Base-by-base conservation (phyloP, 2,329 filamentous ascomycete species). In the Colletotrichum neosansevieriae region DNA sequence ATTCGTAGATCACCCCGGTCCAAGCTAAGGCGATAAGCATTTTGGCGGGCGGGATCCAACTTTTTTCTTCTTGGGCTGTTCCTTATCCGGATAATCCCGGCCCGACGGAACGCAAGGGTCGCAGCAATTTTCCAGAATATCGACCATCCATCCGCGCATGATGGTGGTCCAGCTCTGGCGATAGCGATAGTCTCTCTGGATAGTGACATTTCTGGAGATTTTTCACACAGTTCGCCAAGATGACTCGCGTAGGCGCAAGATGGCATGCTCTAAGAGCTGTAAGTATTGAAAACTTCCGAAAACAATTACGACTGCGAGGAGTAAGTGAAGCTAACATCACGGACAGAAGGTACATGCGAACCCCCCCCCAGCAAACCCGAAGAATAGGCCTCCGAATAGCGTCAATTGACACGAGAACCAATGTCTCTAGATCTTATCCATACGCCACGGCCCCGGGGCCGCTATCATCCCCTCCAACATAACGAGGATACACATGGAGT, bases 401-500 rank as follows among this genome's bases (percentile, higher is more conserved):
- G 24, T 38, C 24, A 54, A 67, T 74, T 75, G 59, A 77, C 71
- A 67, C 67, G 66, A 75, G 71, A 74, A 73, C 64, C 75, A 64
- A 45, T 53, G 49, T n/a, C 24, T 32, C 44, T 78, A 96, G 92
- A 83, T 97, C 58, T 85, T 96, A 71, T 83, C 85, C 75, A 84
- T 98, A 79, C 89, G 91, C 77, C 85, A 92, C 77, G 96, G 95
- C 67, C 91, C 92, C 34, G 96, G 95, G 64, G 94, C 96, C 49
- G 91, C 93, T 19, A 83, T 93, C 72, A 85, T 99, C 24, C 94
- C 95, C 0, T 85, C 89, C 34, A 88, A 93, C 75, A 88, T 97
- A 61, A 89, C 90, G 51, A 86, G 88, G 76, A 90, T 96, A 82
- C 89, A 93, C 77, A 79, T 96, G 80, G 88, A 92, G 74, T 94